These are phyloP conservation scores for Corrigiola litoralis DNA, from an alignment of 179 eudicot genomes.

Conservation along the genomic window DNA sequence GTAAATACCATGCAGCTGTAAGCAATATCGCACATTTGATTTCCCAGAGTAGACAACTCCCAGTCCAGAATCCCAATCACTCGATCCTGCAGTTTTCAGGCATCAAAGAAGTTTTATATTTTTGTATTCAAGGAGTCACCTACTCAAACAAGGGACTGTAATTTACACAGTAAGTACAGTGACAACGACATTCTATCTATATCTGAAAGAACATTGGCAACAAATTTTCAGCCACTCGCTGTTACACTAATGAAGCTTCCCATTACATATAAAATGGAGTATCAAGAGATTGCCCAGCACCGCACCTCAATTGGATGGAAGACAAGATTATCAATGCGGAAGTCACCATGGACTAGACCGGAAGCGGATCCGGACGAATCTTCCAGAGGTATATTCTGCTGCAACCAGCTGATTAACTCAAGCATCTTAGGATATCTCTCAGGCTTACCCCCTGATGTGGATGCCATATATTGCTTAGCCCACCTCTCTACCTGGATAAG, in stretches of 20 bases:
- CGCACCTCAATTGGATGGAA: slow-evolving; percentile 91
- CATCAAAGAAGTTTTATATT: neutral
- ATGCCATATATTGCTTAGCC: slow-evolving; percentile 77
- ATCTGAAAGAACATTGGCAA: neutral
- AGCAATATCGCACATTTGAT: slow-evolving; percentile 98
- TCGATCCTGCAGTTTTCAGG: slow-evolving; percentile 62
- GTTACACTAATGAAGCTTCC: neutral
- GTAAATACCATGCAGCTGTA: slow-evolving; percentile 79
- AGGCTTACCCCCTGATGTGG: slow-evolving; percentile 79
- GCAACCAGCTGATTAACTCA: slow-evolving; percentile 70
- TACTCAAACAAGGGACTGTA: neutral
- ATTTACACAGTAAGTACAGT: neutral
- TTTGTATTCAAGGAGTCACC: neutral
- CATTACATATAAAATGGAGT: neutral
- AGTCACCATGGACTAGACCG: slow-evolving; percentile 98
- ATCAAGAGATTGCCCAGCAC: neutral
- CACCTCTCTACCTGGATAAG: slow-evolving; percentile 78
- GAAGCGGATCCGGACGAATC: slow-evolving; percentile 69
- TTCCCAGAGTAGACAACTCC: slow-evolving; percentile 96
- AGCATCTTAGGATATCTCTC: slow-evolving; percentile 79
- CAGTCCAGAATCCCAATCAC: slow-evolving; percentile 96
- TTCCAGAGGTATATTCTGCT: slow-evolving; percentile 62
- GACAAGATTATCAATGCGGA: slow-evolving; percentile 91
- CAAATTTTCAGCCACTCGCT: neutral
- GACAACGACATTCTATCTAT: too few species aligned